phyloP scores from a whole-genome alignment of 2,329 filamentous ascomycete species.

The Septoria linicola region DNA sequence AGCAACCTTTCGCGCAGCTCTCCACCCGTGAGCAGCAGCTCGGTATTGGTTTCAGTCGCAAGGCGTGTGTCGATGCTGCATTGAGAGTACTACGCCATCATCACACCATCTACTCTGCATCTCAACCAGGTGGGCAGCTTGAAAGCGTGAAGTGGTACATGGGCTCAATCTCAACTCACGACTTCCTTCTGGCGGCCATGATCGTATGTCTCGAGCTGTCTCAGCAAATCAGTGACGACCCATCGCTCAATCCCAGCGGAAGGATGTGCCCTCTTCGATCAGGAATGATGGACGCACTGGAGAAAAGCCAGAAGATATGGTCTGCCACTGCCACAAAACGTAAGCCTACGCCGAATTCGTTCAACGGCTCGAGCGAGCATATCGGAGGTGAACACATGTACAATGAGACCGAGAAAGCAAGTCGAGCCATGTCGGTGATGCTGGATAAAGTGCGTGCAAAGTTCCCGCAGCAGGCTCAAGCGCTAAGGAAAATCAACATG shows the following conservation, averaged over 20 bases:
- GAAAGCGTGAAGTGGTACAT: slow-evolving; percentile 49
- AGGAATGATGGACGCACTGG: slow-evolving; percentile 35
- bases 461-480: slow-evolving; percentile 23
- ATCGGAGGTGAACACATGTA: slow-evolving; percentile 27
- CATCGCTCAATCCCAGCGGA: slow-evolving; percentile 11
- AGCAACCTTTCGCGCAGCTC: slow-evolving; percentile 33
- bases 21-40: slow-evolving; percentile 36
- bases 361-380: slow-evolving; percentile 17
- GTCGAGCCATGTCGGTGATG: slow-evolving; percentile 36
- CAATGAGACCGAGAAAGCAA: slow-evolving; percentile 35
- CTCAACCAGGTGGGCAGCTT: slow-evolving; percentile 45
- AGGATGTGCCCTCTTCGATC: slow-evolving; percentile 29
- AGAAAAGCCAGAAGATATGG: slow-evolving; percentile 38
- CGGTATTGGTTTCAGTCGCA: slow-evolving; percentile 37
- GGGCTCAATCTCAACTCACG: slow-evolving; percentile 47
- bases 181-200: slow-evolving; percentile 52
- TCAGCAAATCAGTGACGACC: slow-evolving; percentile 30
- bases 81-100: slow-evolving; percentile 52
- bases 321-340: slow-evolving; percentile 21
- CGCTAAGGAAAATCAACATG: background rate
- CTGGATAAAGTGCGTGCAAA: slow-evolving; percentile 33
- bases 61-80: slow-evolving; percentile 50
- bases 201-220: slow-evolving; percentile 49
- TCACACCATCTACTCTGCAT: slow-evolving; percentile 51
- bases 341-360: slow-evolving; percentile 9